Conservation (phyloP, 371 early-diverging fungal species). For the Apophysomyces variabilis region DNA sequence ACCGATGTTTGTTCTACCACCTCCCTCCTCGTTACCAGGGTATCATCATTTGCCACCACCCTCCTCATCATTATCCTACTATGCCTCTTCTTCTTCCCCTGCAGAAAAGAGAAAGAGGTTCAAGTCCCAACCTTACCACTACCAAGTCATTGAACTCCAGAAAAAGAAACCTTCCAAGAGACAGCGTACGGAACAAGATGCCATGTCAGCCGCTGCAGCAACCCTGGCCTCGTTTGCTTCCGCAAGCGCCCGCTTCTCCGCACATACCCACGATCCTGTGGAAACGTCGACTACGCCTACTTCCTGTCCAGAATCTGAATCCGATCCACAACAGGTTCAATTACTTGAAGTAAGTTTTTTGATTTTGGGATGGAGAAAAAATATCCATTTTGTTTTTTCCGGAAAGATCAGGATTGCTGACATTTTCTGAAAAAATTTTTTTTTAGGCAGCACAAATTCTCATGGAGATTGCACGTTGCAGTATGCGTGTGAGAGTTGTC, state of each 20-base stretch:
- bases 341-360: constrained; percentile 43
- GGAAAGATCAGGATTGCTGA: constrained; percentile 14
- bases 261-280: constrained; percentile 22
- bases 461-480: constrained; percentile 55
- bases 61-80: constrained; percentile 7
- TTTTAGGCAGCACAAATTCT: constrained; percentile 56
- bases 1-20: constrained; percentile 45
- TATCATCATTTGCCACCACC: constrained; percentile 31
- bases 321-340: constrained; percentile 51
- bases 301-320: constrained; percentile 23
- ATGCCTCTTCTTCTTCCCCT: constrained; percentile 19
- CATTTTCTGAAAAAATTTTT: constrained; percentile 15
- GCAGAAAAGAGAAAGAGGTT: constrained; percentile 14
- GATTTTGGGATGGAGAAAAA: background rate
- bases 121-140: constrained; percentile 26
- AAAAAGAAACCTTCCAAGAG: constrained; percentile 25
- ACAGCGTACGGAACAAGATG: constrained; percentile 32
- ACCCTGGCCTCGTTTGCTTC: constrained; percentile 50
- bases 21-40: constrained; percentile 44
- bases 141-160: constrained; percentile 35
- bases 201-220: constrained; percentile 48
- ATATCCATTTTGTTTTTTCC: background rate
- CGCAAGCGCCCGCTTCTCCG: constrained; percentile 21
- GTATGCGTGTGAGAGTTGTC: constrained; percentile 46
- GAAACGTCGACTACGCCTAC: constrained; percentile 37